Percentiles rank a stretch among this genome's conserved stretches.
These are phyloP conservation scores for Ceriops tagal DNA, from an alignment of 345 rosid genomes.

Conservation along the genomic window DNA sequence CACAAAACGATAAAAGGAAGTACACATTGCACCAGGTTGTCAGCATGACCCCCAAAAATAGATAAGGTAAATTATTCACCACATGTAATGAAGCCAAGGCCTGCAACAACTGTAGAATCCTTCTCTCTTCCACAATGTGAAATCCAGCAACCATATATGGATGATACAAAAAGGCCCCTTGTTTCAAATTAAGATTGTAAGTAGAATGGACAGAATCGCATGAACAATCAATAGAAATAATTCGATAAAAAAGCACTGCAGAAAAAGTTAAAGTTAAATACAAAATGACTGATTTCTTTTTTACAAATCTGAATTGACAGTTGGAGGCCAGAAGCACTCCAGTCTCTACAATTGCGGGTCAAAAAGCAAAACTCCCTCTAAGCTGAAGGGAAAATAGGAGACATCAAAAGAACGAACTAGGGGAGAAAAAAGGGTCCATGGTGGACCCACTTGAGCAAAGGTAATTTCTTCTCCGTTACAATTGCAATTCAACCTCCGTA, in stretches of 20 bases:
- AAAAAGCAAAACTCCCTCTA: slow-evolving; percentile 29
- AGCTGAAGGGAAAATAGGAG: slow-evolving; percentile 20
- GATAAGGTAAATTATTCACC: background rate
- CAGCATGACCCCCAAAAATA: slow-evolving; percentile 11
- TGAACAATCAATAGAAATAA: background rate
- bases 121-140: background rate
- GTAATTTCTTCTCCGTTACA: slow-evolving; percentile 21
- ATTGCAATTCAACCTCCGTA: slow-evolving; percentile 20
- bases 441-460: slow-evolving; percentile 16
- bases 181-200: background rate
- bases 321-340: slow-evolving; percentile 25
- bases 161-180: background rate
- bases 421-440: slow-evolving; percentile 15
- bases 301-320: slow-evolving; percentile 33
- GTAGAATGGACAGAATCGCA: background rate
- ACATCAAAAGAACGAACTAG: slow-evolving; percentile 9
- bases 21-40: slow-evolving; percentile 14
- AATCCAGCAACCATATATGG: background rate
- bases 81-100: slow-evolving; percentile 2
- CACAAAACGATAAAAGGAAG: slow-evolving; percentile 19
- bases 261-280: background rate
- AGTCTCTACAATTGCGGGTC: slow-evolving; percentile 31
- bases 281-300: slow-evolving; percentile 29
- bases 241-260: background rate
- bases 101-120: background rate